Conservation (phyloP, 73 alveolate genomes). For the Breviolum minutum region DNA sequence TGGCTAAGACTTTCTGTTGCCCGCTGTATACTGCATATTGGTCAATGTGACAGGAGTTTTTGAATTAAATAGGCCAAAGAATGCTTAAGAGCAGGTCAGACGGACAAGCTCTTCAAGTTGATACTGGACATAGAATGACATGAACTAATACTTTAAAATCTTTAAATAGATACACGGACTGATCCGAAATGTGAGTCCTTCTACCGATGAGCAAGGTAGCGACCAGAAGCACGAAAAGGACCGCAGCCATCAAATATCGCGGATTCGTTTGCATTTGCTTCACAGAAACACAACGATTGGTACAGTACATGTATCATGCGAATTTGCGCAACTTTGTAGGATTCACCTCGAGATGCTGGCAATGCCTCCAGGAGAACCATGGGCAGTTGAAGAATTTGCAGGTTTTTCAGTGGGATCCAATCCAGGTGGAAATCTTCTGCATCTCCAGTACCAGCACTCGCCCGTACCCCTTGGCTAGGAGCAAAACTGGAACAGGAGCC, state of each 20-base stretch:
- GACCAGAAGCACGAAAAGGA: slow-evolving; percentile 17
- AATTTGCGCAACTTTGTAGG: not conserved
- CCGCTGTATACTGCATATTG: too few species aligned
- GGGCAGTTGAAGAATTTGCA: not conserved
- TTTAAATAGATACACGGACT: too few species aligned
- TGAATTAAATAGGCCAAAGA: too few species aligned
- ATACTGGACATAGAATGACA: not conserved
- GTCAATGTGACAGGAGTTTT: too few species aligned
- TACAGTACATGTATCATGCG: not conserved
- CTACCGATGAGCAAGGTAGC: not conserved
- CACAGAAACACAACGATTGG: not conserved
- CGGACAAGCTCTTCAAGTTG: not conserved
- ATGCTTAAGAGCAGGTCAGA: too few species aligned
- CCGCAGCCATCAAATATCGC: not conserved
- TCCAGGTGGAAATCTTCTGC: not conserved
- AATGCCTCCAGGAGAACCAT: slow-evolving; percentile 33
- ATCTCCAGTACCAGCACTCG: not conserved
- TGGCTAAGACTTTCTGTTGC: too few species aligned
- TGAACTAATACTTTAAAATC: not conserved
- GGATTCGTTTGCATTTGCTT: too few species aligned
- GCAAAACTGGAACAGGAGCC: slow-evolving; percentile 36
- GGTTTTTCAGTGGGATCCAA: too few species aligned
- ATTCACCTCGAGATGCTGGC: slow-evolving; percentile 36
- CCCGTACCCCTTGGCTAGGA: not conserved
- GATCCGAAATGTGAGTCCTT: too few species aligned